Conservation (phyloP, 1,139 yeast genomes). For the Blastobotrys proliferans region DNA sequence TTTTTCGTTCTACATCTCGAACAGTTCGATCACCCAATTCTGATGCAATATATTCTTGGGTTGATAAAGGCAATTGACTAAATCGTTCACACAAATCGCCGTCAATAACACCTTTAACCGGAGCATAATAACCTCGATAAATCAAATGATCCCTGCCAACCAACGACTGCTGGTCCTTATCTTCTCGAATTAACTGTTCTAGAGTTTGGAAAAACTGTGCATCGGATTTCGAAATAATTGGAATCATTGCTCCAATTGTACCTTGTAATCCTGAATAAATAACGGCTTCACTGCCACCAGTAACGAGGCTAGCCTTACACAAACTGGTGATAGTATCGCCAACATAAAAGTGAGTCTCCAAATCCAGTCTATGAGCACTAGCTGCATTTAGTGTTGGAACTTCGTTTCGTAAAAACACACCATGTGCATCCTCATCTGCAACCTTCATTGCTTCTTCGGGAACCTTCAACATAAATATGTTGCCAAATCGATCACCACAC, state of each 20-base stretch:
- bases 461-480: constrained; percentile 61
- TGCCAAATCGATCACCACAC: constrained; percentile 91
- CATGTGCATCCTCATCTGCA: constrained; percentile 49
- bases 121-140: constrained; percentile 75
- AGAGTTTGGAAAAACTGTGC: constrained; percentile 54
- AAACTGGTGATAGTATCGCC: constrained; percentile 71
- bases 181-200: constrained; percentile 46
- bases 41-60: constrained; percentile 48
- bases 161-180: constrained; percentile 40
- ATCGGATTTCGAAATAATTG: constrained; percentile 62
- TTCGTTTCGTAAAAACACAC: constrained; percentile 13
- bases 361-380: constrained; percentile 43
- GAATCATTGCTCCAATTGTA: constrained; percentile 67
- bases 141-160: constrained; percentile 65
- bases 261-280: constrained; percentile 80
- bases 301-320: constrained; percentile 46
- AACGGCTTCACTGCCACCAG: constrained; percentile 64
- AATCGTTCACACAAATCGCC: constrained; percentile 79
- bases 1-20: constrained; percentile 55
- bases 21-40: constrained; percentile 51
- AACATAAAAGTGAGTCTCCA: constrained; percentile 57
- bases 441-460: constrained; percentile 44
- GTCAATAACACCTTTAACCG: constrained; percentile 71
- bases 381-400: constrained; percentile 13
- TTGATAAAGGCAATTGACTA: constrained; percentile 37